Evolutionary conservation across 148 eudicot species (phyloP).

Genomic region (Silene conica): DNA sequence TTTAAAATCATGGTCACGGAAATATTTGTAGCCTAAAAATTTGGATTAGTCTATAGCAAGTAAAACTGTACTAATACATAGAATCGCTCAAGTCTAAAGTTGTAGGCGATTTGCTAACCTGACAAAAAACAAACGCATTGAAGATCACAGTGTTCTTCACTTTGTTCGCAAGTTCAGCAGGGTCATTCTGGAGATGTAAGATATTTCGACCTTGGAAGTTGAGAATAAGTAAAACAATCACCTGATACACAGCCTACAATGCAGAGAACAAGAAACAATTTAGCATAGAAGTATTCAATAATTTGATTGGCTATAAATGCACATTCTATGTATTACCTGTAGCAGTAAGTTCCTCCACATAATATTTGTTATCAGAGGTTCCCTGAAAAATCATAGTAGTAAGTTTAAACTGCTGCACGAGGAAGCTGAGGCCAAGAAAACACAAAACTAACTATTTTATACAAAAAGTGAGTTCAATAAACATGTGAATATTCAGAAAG

Average conservation of each 20-base stretch:
- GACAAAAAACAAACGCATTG: conserved; percentile 89
- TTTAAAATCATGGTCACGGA: too few species aligned
- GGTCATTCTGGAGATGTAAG: conserved; percentile 40
- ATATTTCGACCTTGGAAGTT: conserved; percentile 63
- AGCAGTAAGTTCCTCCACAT: conserved; percentile 94
- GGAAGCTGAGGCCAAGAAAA: not conserved
- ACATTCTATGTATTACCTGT: conserved; percentile 45
- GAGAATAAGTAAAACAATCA: conserved; percentile 69
- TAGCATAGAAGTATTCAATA: not conserved
- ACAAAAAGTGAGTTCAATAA: not conserved
- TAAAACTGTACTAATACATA: not conserved
- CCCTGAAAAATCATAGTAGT: conserved; percentile 37
- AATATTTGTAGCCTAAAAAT: too few species aligned
- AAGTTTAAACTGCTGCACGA: too few species aligned
- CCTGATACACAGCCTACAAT: conserved; percentile 80
- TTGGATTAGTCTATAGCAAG: not conserved
- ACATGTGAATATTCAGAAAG: not conserved
- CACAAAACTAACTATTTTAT: not conserved
- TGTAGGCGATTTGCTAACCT: conserved; percentile 41
- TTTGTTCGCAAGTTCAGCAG: conserved; percentile 37
- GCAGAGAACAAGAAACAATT: not conserved
- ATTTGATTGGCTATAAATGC: not conserved
- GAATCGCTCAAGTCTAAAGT: not conserved
- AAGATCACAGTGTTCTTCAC: conserved; percentile 86
- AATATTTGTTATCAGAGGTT: conserved; percentile 89